These are phyloP conservation scores for Boletus sp. DNA, from an alignment of 768 basidiomycete species.

Conservation along the genomic window DNA sequence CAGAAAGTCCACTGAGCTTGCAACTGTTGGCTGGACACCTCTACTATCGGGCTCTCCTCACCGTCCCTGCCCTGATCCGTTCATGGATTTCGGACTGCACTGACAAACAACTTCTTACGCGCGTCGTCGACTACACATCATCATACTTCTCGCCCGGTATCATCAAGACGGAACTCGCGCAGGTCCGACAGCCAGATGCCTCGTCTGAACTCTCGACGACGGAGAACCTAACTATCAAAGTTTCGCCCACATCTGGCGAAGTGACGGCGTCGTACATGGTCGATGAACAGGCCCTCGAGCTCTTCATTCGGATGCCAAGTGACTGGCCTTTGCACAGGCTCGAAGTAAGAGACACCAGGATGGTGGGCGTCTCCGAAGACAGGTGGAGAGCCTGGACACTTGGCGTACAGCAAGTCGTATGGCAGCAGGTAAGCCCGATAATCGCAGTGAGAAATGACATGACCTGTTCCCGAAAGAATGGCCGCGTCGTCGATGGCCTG, in stretches of 20 bases:
- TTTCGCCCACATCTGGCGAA: conserved; percentile 69
- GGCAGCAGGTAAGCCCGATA: conserved; percentile 63
- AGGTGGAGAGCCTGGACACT: conserved; percentile 94
- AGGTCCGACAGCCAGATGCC: conserved; percentile 55
- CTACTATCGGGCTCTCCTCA: conserved; percentile 82
- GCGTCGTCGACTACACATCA: conserved; percentile 76
- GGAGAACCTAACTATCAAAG: conserved; percentile 78
- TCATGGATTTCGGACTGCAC: conserved; percentile 85
- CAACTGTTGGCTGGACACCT: conserved; percentile 79
- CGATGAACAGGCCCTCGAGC: conserved; percentile 92
- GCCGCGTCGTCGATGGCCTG: conserved; percentile 83
- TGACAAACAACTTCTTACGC: conserved; percentile 79
- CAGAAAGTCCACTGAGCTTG: conserved; percentile 47
- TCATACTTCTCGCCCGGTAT: conserved; percentile 87
- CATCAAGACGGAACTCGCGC: conserved; percentile 76
- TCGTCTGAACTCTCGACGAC: conserved; percentile 55
- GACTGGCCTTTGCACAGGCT: conserved; percentile 91
- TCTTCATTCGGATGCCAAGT: conserved; percentile 76
- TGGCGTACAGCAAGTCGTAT: conserved; percentile 86
- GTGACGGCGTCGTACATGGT: conserved; percentile 81
- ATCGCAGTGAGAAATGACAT: neutral
- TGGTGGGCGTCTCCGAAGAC: conserved; percentile 85
- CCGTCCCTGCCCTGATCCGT: conserved; percentile 81
- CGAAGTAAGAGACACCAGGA: conserved; percentile 80
- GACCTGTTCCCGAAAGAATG: conserved; percentile 54